Conservation (phyloP, 441 rosid genomes). For the Populus trichocarpa region DNA sequence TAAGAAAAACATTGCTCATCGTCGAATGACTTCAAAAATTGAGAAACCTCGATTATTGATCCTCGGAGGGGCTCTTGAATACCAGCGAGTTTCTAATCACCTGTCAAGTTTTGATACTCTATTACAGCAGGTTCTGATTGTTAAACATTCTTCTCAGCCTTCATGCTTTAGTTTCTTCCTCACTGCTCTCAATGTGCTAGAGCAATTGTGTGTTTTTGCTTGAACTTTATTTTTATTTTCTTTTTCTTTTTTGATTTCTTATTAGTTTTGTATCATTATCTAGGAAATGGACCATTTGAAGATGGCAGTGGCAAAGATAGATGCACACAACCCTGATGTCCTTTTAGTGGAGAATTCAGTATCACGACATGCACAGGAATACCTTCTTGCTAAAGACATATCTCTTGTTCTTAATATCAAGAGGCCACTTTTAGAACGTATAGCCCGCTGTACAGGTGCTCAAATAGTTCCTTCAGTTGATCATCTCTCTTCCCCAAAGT, state of each 20-base stretch:
- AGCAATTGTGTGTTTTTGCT: slow-evolving; percentile 3
- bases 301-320: slow-evolving; percentile 98
- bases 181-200: slow-evolving; percentile 11
- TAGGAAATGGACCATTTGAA: slow-evolving; percentile 98
- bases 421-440: slow-evolving; percentile 83
- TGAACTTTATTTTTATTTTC: neutral
- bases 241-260: neutral
- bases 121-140: slow-evolving; percentile 78
- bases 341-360: slow-evolving; percentile 98
- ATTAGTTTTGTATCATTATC: slow-evolving; percentile 25
- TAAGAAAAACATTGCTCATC: slow-evolving; percentile 97
- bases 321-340: slow-evolving; percentile 79
- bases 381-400: slow-evolving; percentile 85
- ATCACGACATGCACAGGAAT: slow-evolving; percentile 91
- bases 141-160: slow-evolving; percentile 13
- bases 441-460: slow-evolving; percentile 97
- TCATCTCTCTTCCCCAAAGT: slow-evolving; percentile 82
- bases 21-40: slow-evolving; percentile 85
- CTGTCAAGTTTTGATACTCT: slow-evolving; percentile 95
- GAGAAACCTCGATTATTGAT: slow-evolving; percentile 87
- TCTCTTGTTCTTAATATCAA: slow-evolving; percentile 96
- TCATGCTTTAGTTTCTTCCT: neutral
- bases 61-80: slow-evolving; percentile 96
- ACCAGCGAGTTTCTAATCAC: slow-evolving; percentile 90
- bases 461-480: slow-evolving; percentile 92